Conservation (phyloP, 176 grass and related monocot genomes). For the Zoysia pacifica region DNA sequence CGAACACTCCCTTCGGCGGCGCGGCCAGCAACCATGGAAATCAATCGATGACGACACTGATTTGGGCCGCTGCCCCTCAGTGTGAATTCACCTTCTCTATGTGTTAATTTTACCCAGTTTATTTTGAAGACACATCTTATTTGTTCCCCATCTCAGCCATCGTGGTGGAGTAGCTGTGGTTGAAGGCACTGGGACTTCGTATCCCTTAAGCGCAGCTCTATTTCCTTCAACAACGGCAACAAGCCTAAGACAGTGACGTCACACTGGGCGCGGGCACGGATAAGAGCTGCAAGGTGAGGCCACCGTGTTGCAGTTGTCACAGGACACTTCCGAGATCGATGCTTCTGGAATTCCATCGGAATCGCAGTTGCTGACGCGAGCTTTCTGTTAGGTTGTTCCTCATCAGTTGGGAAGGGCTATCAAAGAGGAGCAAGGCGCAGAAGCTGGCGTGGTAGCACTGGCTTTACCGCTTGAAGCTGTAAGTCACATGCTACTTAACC, state of each 20-base stretch:
- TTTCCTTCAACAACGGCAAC: constrained; percentile 74
- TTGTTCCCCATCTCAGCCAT: constrained; percentile 32
- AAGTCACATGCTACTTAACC: constrained; percentile 48
- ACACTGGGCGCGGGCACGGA: constrained; percentile 80
- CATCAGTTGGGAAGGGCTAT: constrained; percentile 87
- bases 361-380: constrained; percentile 9
- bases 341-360: constrained; percentile 27
- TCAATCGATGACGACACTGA: too few species aligned
- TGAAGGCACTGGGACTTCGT: constrained; percentile 87
- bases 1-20: too few species aligned
- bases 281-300: constrained; percentile 78
- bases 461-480: constrained; percentile 79
- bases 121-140: too few species aligned
- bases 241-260: constrained; percentile 80
- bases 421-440: constrained; percentile 79
- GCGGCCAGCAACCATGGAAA: too few species aligned
- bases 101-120: too few species aligned
- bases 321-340: not conserved
- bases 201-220: constrained; percentile 77
- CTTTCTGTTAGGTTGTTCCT: constrained; percentile 4
- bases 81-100: too few species aligned
- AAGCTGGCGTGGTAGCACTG: constrained; percentile 91
- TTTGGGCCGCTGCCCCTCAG: too few species aligned
- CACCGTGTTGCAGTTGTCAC: constrained; percentile 1
- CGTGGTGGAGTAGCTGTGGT: constrained; percentile 88